phyloP scores from a whole-genome alignment of 2,329 filamentous ascomycete species.

The Biscogniauxia mediterranea region DNA sequence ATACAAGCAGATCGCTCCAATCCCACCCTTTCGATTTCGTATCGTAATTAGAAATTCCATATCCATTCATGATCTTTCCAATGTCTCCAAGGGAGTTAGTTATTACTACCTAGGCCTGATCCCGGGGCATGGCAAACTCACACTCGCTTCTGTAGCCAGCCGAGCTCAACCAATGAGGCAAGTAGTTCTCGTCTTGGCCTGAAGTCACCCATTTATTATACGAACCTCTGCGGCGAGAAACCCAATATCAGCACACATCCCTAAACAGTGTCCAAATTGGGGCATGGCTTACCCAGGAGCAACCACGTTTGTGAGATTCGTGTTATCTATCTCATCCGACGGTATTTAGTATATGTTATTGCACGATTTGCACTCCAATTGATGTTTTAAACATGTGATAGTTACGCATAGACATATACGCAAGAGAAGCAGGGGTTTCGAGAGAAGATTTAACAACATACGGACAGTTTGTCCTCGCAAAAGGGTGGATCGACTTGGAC shows the following conservation, averaged over 20 bases:
- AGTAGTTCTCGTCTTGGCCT: constrained; percentile 42
- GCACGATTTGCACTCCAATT: too few relatives aligned
- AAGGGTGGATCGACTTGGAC: constrained; percentile 26
- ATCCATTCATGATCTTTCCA: constrained; percentile 45
- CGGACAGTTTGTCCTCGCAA: constrained; percentile 25
- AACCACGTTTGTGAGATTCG: constrained; percentile 33
- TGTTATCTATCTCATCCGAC: constrained; percentile 20
- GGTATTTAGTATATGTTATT: too few relatives aligned
- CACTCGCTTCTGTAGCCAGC: constrained; percentile 45
- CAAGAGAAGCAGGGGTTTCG: neutral
- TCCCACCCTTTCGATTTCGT: constrained; percentile 28
- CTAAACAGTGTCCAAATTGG: neutral
- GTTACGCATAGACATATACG: neutral
- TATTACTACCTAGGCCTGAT: neutral
- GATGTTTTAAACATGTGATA: neutral
- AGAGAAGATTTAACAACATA: neutral
- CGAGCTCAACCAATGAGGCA: constrained; percentile 43
- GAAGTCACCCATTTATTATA: constrained; percentile 44
- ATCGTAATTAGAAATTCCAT: constrained; percentile 42
- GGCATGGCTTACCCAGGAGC: constrained; percentile 28
- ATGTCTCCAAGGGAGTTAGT: constrained; percentile 17
- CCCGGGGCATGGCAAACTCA: constrained; percentile 13
- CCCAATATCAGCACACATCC: neutral
- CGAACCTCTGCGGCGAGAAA: constrained; percentile 23
- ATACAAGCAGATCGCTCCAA: constrained; percentile 20